Percentiles rank a stretch among this genome's conserved stretches.
phyloP scores from a whole-genome alignment of 306 rosid species.

The Cicer pinnatifidum region DNA sequence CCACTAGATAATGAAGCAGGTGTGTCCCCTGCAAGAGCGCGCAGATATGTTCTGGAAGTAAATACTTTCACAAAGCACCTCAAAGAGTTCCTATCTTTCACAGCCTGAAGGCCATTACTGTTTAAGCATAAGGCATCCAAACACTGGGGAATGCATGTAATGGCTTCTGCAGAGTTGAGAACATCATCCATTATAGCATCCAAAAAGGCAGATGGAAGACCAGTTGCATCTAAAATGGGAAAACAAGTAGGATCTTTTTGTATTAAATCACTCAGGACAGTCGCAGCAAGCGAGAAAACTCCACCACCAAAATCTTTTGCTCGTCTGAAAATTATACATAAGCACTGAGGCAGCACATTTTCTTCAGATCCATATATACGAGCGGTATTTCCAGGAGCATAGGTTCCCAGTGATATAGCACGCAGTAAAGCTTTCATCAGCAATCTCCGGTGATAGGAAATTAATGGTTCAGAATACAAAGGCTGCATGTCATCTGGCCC shows the following conservation, averaged over 20 bases:
- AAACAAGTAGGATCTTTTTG: slow-evolving; percentile 98
- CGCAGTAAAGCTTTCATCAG: slow-evolving; percentile 91
- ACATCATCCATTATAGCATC: slow-evolving; percentile 94
- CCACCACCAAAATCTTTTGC: slow-evolving; percentile 97
- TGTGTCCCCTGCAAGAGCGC: slow-evolving; percentile 82
- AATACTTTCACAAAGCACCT: slow-evolving; percentile 93
- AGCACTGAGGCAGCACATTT: slow-evolving; percentile 80
- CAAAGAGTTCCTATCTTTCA: slow-evolving; percentile 82
- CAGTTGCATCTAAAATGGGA: slow-evolving; percentile 83
- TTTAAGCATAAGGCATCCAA: slow-evolving; percentile 91
- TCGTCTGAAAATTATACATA: slow-evolving; percentile 79
- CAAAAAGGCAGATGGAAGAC: slow-evolving; percentile 92
- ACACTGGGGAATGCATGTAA: slow-evolving; percentile 95
- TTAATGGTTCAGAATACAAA: slow-evolving; percentile 77
- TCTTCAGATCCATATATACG: slow-evolving; percentile 89
- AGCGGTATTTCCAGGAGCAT: slow-evolving; percentile 90
- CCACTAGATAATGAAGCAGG: slow-evolving; percentile 88
- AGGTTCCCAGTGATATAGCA: slow-evolving; percentile 92
- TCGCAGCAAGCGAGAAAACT: slow-evolving; percentile 94
- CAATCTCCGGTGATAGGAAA: slow-evolving; percentile 78
- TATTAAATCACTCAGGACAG: slow-evolving; percentile 94
- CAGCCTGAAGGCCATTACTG: slow-evolving; percentile 85
- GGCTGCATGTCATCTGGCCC: slow-evolving; percentile 73
- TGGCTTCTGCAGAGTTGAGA: slow-evolving; percentile 90
- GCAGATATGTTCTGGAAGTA: slow-evolving; percentile 81